phyloP scores from a whole-genome alignment of 371 early-diverging fungal species.

The Mucor velutinosus region DNA sequence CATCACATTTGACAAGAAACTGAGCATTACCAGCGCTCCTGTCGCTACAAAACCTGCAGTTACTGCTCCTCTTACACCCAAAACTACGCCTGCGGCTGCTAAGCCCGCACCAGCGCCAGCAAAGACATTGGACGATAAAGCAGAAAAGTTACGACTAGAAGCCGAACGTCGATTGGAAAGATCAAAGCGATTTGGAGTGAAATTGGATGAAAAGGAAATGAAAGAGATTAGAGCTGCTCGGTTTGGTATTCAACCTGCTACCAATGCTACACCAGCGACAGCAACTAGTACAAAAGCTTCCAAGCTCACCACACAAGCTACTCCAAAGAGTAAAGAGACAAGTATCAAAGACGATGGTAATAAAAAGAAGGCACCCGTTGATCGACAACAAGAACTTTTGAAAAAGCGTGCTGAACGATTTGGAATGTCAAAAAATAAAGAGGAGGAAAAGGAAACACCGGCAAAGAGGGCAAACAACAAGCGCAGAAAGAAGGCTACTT shows the following conservation, averaged over 20 bases:
- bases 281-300: background rate
- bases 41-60: background rate
- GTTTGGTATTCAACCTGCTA: slow-evolving; percentile 27
- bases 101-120: background rate
- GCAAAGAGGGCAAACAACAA: background rate
- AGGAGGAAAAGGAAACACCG: background rate
- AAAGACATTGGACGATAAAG: slow-evolving; percentile 4
- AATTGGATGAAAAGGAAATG: slow-evolving; percentile 41
- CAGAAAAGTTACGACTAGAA: slow-evolving; percentile 12
- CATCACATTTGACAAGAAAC: slow-evolving; percentile 38
- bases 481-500: background rate
- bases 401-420: slow-evolving; percentile 59
- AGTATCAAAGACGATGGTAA: background rate
- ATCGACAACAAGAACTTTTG: slow-evolving; percentile 28
- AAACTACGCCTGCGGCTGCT: background rate
- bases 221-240: slow-evolving; percentile 45
- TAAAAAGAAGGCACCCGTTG: background rate
- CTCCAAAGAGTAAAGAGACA: background rate
- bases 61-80: background rate
- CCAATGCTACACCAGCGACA: background rate
- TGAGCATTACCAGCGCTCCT: background rate
- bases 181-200: slow-evolving; percentile 60
- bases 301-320: background rate
- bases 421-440: slow-evolving; percentile 27
- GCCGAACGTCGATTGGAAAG: slow-evolving; percentile 37